These are phyloP conservation scores for Solanum sparsipilum DNA, from an alignment of 257 asterid species.

Conservation along the genomic window DNA sequence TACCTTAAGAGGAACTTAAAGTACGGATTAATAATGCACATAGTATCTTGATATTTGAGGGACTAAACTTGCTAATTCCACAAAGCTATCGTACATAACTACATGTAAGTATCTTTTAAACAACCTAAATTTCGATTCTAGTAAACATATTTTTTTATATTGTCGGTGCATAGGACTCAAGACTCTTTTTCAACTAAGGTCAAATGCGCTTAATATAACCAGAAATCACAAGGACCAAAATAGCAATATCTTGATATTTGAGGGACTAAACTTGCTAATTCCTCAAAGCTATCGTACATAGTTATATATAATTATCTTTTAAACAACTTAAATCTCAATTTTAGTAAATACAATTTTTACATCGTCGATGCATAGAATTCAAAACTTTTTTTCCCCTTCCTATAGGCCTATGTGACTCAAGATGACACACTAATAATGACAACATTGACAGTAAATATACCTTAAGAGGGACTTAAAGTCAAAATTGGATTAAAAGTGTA, in stretches of 20 bases:
- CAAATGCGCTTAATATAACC: neutral
- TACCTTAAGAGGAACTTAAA: neutral
- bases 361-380: neutral
- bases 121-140: too few relatives aligned
- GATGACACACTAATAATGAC: slow-evolving; percentile 32
- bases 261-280: neutral
- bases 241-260: neutral
- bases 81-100: neutral
- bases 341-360: neutral
- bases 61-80: neutral
- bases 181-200: neutral
- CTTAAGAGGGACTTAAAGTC: neutral
- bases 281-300: neutral
- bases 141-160: too few relatives aligned
- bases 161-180: neutral
- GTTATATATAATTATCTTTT: neutral
- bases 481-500: neutral
- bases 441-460: slow-evolving; percentile 23
- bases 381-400: neutral
- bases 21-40: neutral
- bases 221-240: neutral
- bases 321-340: too few relatives aligned
- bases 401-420: slow-evolving; percentile 45
- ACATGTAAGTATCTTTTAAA: neutral
- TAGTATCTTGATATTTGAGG: neutral